Evolutionary conservation across 1,284 basidiomycete genomes (phyloP), one percentile per base, ranked within the genome.

Genomic region (Naganishia liquefaciens): DNA sequence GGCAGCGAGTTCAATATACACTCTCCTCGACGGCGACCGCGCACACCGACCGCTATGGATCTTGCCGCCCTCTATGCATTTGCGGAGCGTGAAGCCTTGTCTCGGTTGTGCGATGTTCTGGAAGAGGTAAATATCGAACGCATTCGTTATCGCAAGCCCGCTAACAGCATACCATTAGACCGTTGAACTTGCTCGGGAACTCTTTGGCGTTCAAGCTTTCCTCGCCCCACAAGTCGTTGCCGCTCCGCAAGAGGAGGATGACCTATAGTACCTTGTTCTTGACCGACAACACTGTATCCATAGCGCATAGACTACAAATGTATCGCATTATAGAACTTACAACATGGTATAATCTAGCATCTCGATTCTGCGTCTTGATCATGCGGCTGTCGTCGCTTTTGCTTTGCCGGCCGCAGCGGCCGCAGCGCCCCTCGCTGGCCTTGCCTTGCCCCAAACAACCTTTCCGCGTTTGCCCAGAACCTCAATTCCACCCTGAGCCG

Each of bases 401-500:
- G 51, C 47, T 21, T 50, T 53, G 25, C 51, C 46, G 33, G 33
- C 33, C 33, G 64, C 37, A 10, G 52, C 28, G 21, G 44, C 40
- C 5, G 37, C 43, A 7, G 43, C 55, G 28, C 53, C 58, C 74
- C 87, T 87, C 64, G 88, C 82, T 21, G 77, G 73, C 54, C 92
- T 70, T 53, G 79, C 76, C 50, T 82, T 73, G 0, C 83, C 96
- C 95, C 95, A 99, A 68, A 88, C 90, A 11, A 97, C 84, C 53
- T 84, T 82, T 10, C 90, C 85, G 61, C 83, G 83, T 72, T 89
- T 86, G 1, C 87, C 89, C 33, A 89, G 87, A 44, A 97, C 82
- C 71, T 93, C 90, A 25, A 99, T 82, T 3, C 93, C 94, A 67
- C 88, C 86, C 17, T 77, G 75, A 4, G 74, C 72, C 3, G 90